These are phyloP conservation scores for Cytospora schulzeri DNA, from an alignment of 2,329 filamentous ascomycete species.

Conservation along the genomic window DNA sequence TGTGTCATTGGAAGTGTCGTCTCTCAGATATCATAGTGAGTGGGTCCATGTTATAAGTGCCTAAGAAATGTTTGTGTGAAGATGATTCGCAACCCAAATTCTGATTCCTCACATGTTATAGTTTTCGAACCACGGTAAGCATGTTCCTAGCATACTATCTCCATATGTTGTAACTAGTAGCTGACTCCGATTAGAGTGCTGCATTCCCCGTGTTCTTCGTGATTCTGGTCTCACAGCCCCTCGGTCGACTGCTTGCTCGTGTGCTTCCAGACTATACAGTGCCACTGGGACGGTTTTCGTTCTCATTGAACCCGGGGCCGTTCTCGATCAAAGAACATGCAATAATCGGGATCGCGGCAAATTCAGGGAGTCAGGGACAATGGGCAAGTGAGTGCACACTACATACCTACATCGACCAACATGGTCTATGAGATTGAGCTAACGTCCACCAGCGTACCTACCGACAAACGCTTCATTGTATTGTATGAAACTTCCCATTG, in stretches of 20 bases:
- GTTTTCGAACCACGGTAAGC: conserved; percentile 12
- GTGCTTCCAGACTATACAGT: conserved; percentile 28
- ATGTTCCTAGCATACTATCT: neutral
- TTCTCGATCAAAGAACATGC: conserved; percentile 31
- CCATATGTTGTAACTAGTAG: too few species aligned
- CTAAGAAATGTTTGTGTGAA: too few species aligned
- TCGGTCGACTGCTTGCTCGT: conserved; percentile 28
- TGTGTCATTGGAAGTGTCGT: conserved; percentile 28
- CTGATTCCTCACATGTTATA: neutral
- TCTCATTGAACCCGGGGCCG: conserved; percentile 30
- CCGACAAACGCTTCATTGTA: conserved; percentile 29
- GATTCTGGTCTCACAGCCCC: conserved; percentile 29
- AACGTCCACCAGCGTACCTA: conserved; percentile 15
- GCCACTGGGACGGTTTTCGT: conserved; percentile 24
- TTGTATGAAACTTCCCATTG: neutral
- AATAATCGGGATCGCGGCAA: conserved; percentile 31
- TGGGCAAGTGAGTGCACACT: conserved; percentile 24
- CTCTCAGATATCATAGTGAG: conserved; percentile 26
- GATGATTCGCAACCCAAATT: too few species aligned
- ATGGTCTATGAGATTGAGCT: neutral
- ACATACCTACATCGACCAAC: neutral
- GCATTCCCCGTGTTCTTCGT: conserved; percentile 31
- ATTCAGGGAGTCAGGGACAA: conserved; percentile 30
- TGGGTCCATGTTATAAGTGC: too few species aligned
- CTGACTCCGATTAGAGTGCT: conserved; percentile 11